Base-by-base conservation (phyloP, 2,329 filamentous ascomycete genomes). In the Talaromyces verruculosus region DNA sequence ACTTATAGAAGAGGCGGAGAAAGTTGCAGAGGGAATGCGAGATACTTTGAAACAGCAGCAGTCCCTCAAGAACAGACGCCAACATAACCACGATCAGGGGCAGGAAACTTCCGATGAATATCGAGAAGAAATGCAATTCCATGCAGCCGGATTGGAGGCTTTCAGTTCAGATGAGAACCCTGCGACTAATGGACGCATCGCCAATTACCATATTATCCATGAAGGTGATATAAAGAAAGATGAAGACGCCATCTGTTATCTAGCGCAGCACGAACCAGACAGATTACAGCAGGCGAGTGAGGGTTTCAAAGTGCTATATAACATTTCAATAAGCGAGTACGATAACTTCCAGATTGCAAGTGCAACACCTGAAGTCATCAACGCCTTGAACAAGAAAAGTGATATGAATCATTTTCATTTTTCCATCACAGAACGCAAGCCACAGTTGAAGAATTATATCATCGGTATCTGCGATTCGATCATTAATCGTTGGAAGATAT, bases 261-360 rank as follows among this genome's bases (percentile, higher is more conserved):
- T 55, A 28, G 51, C 25, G 17, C 17, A 55, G 13, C 8, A 33
- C 17, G 51, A 55, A 35, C 28, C 30, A 35, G 22, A 55, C 28
- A 55, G 51, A 10, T 55, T n/a, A 19, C 7, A 55, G 28, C 7
- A 55, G 8, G 51, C 51, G 7, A n/a, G 15, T n/a, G 51, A 55
- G 35, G 25, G 51, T 3, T 55, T 55, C 13, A 55, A n/a, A n/a
- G 1, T 33, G 13, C 17, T 30, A 19, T 55, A 30, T 19, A 19
- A 13, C 28, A 55, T 55, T 33, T 55, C 51, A n/a, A 19, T 30
- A 55, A 55, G 51, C 51, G 51, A 55, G 17, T 55, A 55, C n/a
- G 28, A 55, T n/a, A 35, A 33, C 17, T 19, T 55, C 51, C 51
- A 35, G 28, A 19, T 55, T 33, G 51, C 28, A 33, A 55, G 28